A percentile compares a stretch with the other conserved stretches of the same genome.
These are phyloP conservation scores for Fusarium xyrophilum DNA, from an alignment of 2,329 filamentous ascomycete species.

Conservation along the genomic window DNA sequence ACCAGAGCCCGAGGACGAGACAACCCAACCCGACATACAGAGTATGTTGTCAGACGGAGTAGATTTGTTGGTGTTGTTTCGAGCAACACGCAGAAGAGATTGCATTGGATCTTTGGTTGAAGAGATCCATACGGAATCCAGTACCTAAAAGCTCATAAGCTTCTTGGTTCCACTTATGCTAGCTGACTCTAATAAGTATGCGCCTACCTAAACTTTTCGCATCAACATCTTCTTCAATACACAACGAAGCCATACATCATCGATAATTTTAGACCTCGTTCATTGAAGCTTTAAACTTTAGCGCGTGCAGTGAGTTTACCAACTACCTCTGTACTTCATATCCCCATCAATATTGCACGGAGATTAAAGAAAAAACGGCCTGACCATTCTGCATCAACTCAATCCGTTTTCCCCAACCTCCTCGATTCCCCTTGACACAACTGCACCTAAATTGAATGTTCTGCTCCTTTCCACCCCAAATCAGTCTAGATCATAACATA, in stretches of 20 bases:
- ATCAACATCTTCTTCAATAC: neutral
- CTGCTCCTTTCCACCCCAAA: slow-evolving; percentile 1
- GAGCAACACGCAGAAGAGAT: neutral
- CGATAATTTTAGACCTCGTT: slow-evolving; percentile 3
- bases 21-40: neutral
- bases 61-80: neutral
- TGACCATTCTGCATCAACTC: slow-evolving; percentile 7
- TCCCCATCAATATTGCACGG: neutral
- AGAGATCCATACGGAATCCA: neutral
- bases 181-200: neutral
- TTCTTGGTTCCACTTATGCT: slow-evolving; percentile 8
- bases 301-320: slow-evolving; percentile 18
- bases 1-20: neutral
- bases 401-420: slow-evolving; percentile 30
- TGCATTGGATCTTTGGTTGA: neutral
- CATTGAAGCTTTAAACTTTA: neutral
- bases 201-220: neutral
- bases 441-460: slow-evolving; percentile 27
- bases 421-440: slow-evolving; percentile 14
- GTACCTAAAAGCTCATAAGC: neutral
- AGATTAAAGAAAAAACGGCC: slow-evolving; percentile 14
- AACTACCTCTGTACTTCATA: neutral
- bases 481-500: slow-evolving; percentile 3
- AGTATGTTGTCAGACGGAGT: neutral
- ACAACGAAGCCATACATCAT: slow-evolving; percentile 6